Evolutionary conservation across 441 rosid species (phyloP).

Genomic region (Adansonia rubrostipa): DNA sequence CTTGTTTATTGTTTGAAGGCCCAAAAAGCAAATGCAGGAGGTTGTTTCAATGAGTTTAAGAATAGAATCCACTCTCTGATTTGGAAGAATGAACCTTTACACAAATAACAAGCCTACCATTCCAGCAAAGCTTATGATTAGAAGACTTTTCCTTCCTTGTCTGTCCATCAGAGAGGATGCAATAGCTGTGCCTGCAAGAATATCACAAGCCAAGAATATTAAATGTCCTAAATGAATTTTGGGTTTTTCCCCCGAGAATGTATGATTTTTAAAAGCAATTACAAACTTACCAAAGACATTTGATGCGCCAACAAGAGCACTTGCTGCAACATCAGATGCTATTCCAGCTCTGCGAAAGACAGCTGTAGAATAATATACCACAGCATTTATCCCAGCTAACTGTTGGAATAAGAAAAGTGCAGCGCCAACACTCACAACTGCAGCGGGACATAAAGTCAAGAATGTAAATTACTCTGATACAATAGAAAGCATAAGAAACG

Average conservation of each 20-base stretch:
- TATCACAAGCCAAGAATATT: slow-evolving; percentile 14
- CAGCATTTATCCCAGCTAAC: slow-evolving; percentile 97
- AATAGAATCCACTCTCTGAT: neutral
- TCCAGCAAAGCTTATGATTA: slow-evolving; percentile 86
- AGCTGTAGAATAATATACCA: slow-evolving; percentile 96
- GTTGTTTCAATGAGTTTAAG: slow-evolving; percentile 10
- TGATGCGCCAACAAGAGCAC: slow-evolving; percentile 98
- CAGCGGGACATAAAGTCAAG: slow-evolving; percentile 31
- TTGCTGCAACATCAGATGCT: slow-evolving; percentile 95
- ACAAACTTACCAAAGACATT: slow-evolving; percentile 78
- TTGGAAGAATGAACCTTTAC: slow-evolving; percentile 14
- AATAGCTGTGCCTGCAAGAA: slow-evolving; percentile 77
- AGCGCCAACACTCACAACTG: slow-evolving; percentile 97
- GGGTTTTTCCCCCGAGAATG: neutral
- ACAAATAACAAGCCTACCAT: slow-evolving; percentile 54
- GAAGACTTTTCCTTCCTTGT: slow-evolving; percentile 94
- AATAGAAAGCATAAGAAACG: slow-evolving; percentile 15
- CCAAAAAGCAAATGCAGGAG: slow-evolving; percentile 17
- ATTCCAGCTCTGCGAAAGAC: slow-evolving; percentile 94
- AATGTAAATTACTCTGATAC: slow-evolving; percentile 1
- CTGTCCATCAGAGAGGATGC: slow-evolving; percentile 98
- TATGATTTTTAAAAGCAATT: neutral
- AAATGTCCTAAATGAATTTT: slow-evolving; percentile 11
- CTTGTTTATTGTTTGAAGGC: slow-evolving; percentile 6
- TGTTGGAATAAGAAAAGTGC: slow-evolving; percentile 99